Base-by-base conservation (phyloP, 2,329 filamentous ascomycete genomes). In the Aspergillus phoenicis region DNA sequence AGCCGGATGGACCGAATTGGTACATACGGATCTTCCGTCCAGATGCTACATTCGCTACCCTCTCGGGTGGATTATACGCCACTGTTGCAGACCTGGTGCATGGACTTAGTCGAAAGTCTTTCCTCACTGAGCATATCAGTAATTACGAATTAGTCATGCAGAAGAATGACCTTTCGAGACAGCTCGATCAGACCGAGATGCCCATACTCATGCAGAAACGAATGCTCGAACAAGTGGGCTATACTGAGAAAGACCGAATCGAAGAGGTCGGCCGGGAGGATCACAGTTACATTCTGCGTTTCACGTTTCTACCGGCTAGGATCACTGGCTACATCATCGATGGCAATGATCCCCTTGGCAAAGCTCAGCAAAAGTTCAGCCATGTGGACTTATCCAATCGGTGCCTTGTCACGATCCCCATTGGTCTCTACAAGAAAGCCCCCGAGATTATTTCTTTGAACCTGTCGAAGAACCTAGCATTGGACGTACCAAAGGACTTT, bases 131-230 rank as follows among this genome's bases (percentile, higher is more conserved):
- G 68, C 91, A 92, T 64, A 80, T 96, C 60, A 91, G 95, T 70
- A 97, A 97, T 68, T 99, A 97, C 75, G 91, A 97, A 73, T 96
- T 99, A 62, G 90, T 98, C 43, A 86, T 99, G 82, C 91, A 90
- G 69, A 97, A 96, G 78, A 93, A 97, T 74, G 92, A 96, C 68
- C 85, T 96, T 22, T 90, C 92, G 17, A 87, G 93, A 49, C 91
- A 97, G 61, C 83, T 99, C 11, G 85, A 88, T 54, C 84, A 88
- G 4, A 84, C 84, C 13, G 95, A 99, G 77, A 86, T 91, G 48
- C 95, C 95, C 1, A 83, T 98, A 38, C 83, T 95, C 24, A 92
- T 99, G 71, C 95, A 99, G 75, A 98, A 97, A 78, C 85, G 89
- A 52, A 83, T 99, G 17, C 81, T 99, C 17, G 90, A 97, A 76